These are phyloP conservation scores for Lindgomyces ingoldianus DNA, from an alignment of 495 filamentous ascomycete genomes.

Conservation along the genomic window DNA sequence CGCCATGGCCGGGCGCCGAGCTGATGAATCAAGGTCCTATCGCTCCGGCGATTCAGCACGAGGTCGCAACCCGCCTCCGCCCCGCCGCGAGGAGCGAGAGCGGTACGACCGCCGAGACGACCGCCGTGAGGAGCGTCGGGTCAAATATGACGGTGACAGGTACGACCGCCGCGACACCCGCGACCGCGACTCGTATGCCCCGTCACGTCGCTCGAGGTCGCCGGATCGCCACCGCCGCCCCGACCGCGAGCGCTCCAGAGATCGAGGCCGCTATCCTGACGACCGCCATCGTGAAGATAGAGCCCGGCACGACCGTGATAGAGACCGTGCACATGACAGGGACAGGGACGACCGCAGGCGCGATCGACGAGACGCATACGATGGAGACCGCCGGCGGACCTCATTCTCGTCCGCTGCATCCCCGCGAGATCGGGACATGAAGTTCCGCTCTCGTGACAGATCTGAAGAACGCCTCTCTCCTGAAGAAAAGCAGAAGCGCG, in stretches of 20 bases:
- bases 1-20: slow-evolving; percentile 26
- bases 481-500: slow-evolving; percentile 75
- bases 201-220: background rate
- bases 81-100: slow-evolving; percentile 7
- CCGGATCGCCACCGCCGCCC: background rate
- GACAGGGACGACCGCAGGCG: slow-evolving; percentile 19
- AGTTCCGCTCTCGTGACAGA: slow-evolving; percentile 13
- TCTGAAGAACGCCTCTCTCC: slow-evolving; percentile 60
- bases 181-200: background rate
- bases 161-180: slow-evolving; percentile 6
- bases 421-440: background rate
- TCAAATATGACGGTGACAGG: background rate
- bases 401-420: slow-evolving; percentile 42
- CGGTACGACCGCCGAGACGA: slow-evolving; percentile 13
- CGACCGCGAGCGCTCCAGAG: slow-evolving; percentile 64
- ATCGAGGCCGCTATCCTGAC: slow-evolving; percentile 55
- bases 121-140: slow-evolving; percentile 24
- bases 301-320: slow-evolving; percentile 5
- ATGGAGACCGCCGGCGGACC: slow-evolving; percentile 62
- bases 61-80: slow-evolving; percentile 16
- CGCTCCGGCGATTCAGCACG: slow-evolving; percentile 6
- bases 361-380: slow-evolving; percentile 13
- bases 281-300: slow-evolving; percentile 11
- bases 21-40: slow-evolving; percentile 24
- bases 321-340: slow-evolving; percentile 15